A percentile compares a stretch with the other conserved stretches of the same genome.
Evolutionary conservation across 371 early-diverging fungal genomes (phyloP).

Genomic region (Apophysomyces trapeziformis): DNA sequence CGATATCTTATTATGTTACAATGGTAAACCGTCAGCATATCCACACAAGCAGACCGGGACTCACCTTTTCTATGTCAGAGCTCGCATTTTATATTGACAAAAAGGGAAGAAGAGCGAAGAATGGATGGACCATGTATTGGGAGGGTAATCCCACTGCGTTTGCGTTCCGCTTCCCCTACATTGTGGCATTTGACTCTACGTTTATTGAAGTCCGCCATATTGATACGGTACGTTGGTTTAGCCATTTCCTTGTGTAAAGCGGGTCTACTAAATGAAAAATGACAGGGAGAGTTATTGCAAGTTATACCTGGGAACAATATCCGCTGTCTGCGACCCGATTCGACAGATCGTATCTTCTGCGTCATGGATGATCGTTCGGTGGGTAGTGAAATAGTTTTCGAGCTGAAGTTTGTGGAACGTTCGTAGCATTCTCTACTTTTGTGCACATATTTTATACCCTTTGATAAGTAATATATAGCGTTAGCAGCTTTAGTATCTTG

Average conservation of each 20-base stretch:
- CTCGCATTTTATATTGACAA: conserved; percentile 49
- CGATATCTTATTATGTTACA: conserved; percentile 86
- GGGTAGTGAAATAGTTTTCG: conserved; percentile 43
- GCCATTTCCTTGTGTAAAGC: too few species aligned
- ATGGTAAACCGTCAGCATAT: conserved; percentile 35
- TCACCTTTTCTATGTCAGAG: conserved; percentile 14
- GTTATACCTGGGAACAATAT: conserved; percentile 67
- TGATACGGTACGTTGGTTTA: conserved; percentile 19
- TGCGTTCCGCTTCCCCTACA: conserved; percentile 39
- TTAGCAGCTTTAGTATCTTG: background rate
- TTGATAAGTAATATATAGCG: background rate
- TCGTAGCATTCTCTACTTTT: background rate
- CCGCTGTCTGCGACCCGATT: conserved; percentile 59
- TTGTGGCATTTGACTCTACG: conserved; percentile 41
- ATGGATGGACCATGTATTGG: conserved; percentile 40
- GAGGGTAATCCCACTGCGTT: conserved; percentile 40
- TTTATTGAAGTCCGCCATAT: conserved; percentile 38
- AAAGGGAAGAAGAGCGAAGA: conserved; percentile 37
- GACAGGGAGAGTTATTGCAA: conserved; percentile 62
- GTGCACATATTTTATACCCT: conserved; percentile 6
- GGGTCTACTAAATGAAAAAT: background rate
- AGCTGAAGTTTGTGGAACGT: conserved; percentile 31
- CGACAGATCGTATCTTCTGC: conserved; percentile 56
- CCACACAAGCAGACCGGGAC: background rate
- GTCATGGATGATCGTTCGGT: conserved; percentile 55